Percentiles rank a stretch among this genome's conserved stretches.
phyloP scores from a whole-genome alignment of 2,329 filamentous ascomycete genomes.

The Claviceps pusilla region DNA sequence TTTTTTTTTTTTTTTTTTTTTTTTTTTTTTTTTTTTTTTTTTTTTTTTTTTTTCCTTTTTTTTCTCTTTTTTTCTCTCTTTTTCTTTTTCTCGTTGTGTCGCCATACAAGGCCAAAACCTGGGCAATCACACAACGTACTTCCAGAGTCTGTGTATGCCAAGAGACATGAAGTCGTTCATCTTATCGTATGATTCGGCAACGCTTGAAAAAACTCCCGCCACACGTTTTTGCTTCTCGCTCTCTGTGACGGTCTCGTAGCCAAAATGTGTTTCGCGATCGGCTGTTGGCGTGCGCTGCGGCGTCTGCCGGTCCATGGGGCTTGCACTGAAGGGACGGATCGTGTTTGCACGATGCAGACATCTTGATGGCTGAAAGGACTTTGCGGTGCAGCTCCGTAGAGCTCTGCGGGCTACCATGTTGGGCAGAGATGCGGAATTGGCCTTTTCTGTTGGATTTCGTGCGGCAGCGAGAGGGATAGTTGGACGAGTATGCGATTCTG shows the following conservation, averaged over 20 bases:
- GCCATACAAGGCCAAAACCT: neutral
- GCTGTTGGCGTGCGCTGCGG: constrained; percentile 14
- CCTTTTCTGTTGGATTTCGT: neutral
- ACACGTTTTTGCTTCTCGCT: constrained; percentile 59
- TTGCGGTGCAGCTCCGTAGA: constrained; percentile 14
- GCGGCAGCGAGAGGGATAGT: neutral
- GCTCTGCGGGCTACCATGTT: constrained; percentile 17
- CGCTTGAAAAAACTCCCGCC: constrained; percentile 81
- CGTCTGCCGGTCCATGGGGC: constrained; percentile 11
- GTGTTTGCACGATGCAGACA: constrained; percentile 6
- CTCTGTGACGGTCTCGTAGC: constrained; percentile 73
- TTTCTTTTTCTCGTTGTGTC: too few relatives aligned
- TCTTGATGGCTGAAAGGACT: constrained; percentile 10
- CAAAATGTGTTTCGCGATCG: constrained; percentile 69
- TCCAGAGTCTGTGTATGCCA: constrained; percentile 93
- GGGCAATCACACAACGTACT: constrained; percentile 28
- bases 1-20: neutral
- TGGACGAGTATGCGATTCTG: neutral
- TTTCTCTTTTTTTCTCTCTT: too few relatives aligned
- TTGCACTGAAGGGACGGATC: constrained; percentile 16
- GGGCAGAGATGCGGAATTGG: neutral
- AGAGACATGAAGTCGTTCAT: constrained; percentile 99
- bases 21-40: neutral
- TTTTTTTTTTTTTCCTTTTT: neutral
- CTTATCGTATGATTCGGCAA: constrained; percentile 84